Conservation (phyloP, 2,329 filamentous ascomycete species). For the Macrophomina pseudophaseolina region DNA sequence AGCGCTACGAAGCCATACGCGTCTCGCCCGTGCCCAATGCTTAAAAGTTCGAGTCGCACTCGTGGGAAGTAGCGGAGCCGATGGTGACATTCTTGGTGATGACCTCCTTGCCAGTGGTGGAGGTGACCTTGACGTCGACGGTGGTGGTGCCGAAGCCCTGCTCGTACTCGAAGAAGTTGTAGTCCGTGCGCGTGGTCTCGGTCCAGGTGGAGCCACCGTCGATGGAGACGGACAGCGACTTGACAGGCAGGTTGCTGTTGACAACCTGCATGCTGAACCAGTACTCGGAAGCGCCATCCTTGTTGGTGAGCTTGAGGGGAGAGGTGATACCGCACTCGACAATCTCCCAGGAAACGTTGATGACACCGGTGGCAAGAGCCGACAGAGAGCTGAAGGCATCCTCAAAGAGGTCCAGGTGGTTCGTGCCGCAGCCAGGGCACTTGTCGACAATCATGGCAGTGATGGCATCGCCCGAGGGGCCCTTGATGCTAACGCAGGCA, state of each 20-base stretch:
- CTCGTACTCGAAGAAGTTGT: slow-evolving; percentile 66
- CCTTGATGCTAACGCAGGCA: slow-evolving; percentile 64
- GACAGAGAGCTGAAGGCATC: slow-evolving; percentile 57
- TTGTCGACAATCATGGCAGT: slow-evolving; percentile 69
- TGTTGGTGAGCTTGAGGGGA: slow-evolving; percentile 59
- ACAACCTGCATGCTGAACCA: slow-evolving; percentile 70
- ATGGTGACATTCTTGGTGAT: slow-evolving; percentile 59
- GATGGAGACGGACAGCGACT: slow-evolving; percentile 64
- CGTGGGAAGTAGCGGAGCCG: slow-evolving; percentile 37
- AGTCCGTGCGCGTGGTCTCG: slow-evolving; percentile 56
- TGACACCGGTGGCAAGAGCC: slow-evolving; percentile 52
- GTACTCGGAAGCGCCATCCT: slow-evolving; percentile 56
- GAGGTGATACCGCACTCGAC: slow-evolving; percentile 58
- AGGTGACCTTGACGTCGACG: slow-evolving; percentile 63
- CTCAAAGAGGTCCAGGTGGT: slow-evolving; percentile 63
- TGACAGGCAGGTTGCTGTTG: slow-evolving; percentile 64
- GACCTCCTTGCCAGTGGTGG: slow-evolving; percentile 56
- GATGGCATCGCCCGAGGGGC: slow-evolving; percentile 61
- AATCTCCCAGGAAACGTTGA: slow-evolving; percentile 56
- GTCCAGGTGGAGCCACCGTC: slow-evolving; percentile 65
- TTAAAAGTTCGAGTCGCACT: slow-evolving; percentile 41
- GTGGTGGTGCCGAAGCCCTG: slow-evolving; percentile 61
- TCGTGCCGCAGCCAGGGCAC: slow-evolving; percentile 60
- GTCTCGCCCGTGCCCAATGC: background rate
- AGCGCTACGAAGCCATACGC: background rate